These are phyloP conservation scores for Psilocybe tampanensis DNA, from an alignment of 768 basidiomycete species.

Conservation along the genomic window DNA sequence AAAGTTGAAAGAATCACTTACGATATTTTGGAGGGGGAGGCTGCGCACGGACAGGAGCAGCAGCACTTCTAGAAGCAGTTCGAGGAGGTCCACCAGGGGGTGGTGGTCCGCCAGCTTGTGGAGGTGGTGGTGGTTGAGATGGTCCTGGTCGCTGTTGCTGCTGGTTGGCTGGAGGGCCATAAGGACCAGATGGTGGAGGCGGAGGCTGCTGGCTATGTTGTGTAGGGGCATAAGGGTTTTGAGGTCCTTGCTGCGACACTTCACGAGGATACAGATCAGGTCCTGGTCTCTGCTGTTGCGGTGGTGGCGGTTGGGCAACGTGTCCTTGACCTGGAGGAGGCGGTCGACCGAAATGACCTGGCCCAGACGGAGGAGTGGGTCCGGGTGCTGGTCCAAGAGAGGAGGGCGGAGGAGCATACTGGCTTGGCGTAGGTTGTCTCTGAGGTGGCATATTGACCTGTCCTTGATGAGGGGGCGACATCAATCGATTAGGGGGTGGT, in stretches of 20 bases:
- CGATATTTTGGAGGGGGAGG: slow-evolving; percentile 46
- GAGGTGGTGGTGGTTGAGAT: slow-evolving; percentile 23
- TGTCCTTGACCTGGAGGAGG: slow-evolving; percentile 25
- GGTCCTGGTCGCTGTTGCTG: slow-evolving; percentile 26
- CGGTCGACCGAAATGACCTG: slow-evolving; percentile 40
- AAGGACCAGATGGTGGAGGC: slow-evolving; percentile 26
- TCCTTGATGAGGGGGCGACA: slow-evolving; percentile 50
- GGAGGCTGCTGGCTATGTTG: not conserved
- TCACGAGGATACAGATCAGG: slow-evolving; percentile 31
- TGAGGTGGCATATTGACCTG: slow-evolving; percentile 25
- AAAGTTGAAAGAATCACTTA: slow-evolving; percentile 26
- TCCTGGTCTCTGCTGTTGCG: slow-evolving; percentile 28
- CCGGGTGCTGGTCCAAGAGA: slow-evolving; percentile 40
- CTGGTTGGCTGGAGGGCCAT: slow-evolving; percentile 35
- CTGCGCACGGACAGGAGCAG: slow-evolving; percentile 22
- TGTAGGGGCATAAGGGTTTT: not conserved
- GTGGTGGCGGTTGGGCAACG: not conserved
- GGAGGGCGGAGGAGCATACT: slow-evolving; percentile 48
- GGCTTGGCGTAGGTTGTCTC: slow-evolving; percentile 48
- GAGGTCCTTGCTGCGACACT: not conserved
- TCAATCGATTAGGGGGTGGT: slow-evolving; percentile 42
- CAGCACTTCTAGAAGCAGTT: slow-evolving; percentile 18
- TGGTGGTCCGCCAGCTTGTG: slow-evolving; percentile 27
- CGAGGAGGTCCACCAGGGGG: slow-evolving; percentile 34
- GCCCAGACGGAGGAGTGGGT: slow-evolving; percentile 45